A percentile compares a stretch with the other conserved stretches of the same genome.
phyloP scores from a whole-genome alignment of 1,284 basidiomycete genomes.

The Malassezia cuniculi region DNA sequence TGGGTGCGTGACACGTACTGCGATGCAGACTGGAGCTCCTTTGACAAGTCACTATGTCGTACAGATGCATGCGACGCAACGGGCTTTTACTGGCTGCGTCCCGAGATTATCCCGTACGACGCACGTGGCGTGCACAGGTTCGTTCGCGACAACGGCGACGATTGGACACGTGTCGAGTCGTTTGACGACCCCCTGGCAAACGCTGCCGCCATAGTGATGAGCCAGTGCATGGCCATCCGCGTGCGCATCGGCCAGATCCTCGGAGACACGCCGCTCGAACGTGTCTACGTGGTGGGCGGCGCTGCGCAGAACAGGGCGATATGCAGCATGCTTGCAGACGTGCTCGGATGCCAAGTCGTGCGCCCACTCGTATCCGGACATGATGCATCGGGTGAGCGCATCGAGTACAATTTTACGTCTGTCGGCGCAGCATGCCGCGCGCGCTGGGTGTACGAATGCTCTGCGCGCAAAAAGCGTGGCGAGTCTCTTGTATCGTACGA shows the following conservation, averaged over 20 bases:
- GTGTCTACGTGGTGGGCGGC: constrained; percentile 68
- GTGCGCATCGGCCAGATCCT: constrained; percentile 59
- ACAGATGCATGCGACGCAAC: too few species aligned
- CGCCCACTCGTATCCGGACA: constrained; percentile 21
- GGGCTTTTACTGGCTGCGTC: constrained; percentile 64
- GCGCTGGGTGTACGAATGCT: constrained; percentile 27
- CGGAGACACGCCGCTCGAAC: constrained; percentile 50
- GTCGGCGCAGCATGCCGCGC: constrained; percentile 42
- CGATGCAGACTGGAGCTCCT: constrained; percentile 56
- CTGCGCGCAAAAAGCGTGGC: neutral
- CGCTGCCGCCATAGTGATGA: constrained; percentile 70
- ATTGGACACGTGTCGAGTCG: constrained; percentile 24
- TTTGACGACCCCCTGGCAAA: constrained; percentile 50
- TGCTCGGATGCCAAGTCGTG: constrained; percentile 51
- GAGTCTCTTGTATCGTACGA: constrained; percentile 1
- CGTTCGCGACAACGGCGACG: constrained; percentile 32
- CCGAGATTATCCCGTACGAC: constrained; percentile 65
- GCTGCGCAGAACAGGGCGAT: constrained; percentile 64
- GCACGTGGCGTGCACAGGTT: constrained; percentile 60
- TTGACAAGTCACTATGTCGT: too few species aligned
- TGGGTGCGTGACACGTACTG: constrained; percentile 62
- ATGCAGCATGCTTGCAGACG: constrained; percentile 62
- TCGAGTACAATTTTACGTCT: constrained; percentile 38
- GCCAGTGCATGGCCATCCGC: constrained; percentile 67
- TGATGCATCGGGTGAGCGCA: constrained; percentile 8